A percentile compares a stretch with the other conserved stretches of the same genome.
These are phyloP conservation scores for Xylariaceae sp. DNA, from an alignment of 2,329 filamentous ascomycete species.

Conservation along the genomic window DNA sequence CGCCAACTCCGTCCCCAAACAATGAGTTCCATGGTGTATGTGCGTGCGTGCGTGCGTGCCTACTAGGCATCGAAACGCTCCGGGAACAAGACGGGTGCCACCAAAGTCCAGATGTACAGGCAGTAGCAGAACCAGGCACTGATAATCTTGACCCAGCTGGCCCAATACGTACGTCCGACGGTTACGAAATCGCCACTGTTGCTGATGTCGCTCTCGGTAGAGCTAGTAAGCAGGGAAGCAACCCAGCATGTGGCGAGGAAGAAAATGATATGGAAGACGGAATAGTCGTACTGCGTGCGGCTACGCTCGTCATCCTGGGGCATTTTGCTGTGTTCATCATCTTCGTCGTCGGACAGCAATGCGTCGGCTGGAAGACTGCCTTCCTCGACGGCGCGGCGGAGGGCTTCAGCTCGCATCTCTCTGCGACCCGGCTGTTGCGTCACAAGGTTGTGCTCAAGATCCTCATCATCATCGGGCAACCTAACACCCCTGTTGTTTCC, in stretches of 20 bases:
- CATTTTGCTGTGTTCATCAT: constrained; percentile 56
- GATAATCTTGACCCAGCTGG: constrained; percentile 98
- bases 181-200: constrained; percentile 78
- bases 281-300: constrained; percentile 92
- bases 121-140: constrained; percentile 95
- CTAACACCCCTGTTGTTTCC: constrained; percentile 56
- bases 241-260: constrained; percentile 95
- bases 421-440: constrained; percentile 79
- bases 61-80: constrained; percentile 69
- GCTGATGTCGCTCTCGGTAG: constrained; percentile 38
- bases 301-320: constrained; percentile 81
- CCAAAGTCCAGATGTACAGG: constrained; percentile 88
- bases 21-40: not conserved
- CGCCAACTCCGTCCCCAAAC: constrained; percentile 8
- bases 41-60: not conserved
- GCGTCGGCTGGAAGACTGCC: constrained; percentile 89
- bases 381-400: constrained; percentile 86
- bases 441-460: constrained; percentile 76
- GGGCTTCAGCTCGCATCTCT: constrained; percentile 87
- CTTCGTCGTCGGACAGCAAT: constrained; percentile 66
- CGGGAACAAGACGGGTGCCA: constrained; percentile 79
- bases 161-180: constrained; percentile 92
- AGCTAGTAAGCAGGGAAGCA: constrained; percentile 69
- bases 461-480: constrained; percentile 66
- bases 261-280: constrained; percentile 96